A percentile compares a stretch with the other conserved stretches of the same genome.
phyloP scores from a whole-genome alignment of 1,284 basidiomycete genomes.

The Ustilago crameri region DNA sequence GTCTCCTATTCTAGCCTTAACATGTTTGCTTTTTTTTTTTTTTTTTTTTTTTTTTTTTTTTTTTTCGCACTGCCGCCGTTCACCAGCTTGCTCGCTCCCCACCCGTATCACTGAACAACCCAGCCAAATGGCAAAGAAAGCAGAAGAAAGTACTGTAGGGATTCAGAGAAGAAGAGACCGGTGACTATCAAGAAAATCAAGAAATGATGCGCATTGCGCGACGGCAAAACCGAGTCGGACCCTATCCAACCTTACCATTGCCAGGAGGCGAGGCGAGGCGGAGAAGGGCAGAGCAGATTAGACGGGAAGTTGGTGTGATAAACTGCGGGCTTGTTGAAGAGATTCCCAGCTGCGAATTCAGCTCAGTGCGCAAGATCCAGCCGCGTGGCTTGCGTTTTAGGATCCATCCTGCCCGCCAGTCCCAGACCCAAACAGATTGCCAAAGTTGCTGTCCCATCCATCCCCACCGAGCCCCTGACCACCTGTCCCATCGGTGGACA shows the following conservation, averaged over 20 bases:
- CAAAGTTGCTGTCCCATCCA: conserved; percentile 54
- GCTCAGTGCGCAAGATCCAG: background rate
- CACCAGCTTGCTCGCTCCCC: background rate
- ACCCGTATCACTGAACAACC: background rate
- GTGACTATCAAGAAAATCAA: conserved; percentile 28
- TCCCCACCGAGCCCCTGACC: conserved; percentile 37
- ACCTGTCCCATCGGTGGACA: conserved; percentile 45
- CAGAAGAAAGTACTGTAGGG: background rate
- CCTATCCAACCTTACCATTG: no score
- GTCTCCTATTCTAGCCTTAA: background rate
- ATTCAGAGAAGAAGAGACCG: conserved; percentile 12
- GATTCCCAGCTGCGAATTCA: no score
- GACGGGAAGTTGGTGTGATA: no score
- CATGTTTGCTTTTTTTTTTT: no score
- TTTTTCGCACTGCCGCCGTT: no score
- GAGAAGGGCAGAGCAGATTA: no score
- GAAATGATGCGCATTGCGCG: no score
- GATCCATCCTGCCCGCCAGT: conserved; percentile 44
- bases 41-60: no score
- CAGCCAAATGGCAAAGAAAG: background rate
- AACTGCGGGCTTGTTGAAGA: no score
- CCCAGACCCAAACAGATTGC: conserved; percentile 43
- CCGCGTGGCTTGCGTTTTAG: no score
- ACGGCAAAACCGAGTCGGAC: conserved; percentile 8
- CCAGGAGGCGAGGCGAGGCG: no score